Evolutionary conservation across 306 rosid genomes (phyloP), one percentile per base, ranked within the genome.

Genomic region (Ziziphus jujuba): DNA sequence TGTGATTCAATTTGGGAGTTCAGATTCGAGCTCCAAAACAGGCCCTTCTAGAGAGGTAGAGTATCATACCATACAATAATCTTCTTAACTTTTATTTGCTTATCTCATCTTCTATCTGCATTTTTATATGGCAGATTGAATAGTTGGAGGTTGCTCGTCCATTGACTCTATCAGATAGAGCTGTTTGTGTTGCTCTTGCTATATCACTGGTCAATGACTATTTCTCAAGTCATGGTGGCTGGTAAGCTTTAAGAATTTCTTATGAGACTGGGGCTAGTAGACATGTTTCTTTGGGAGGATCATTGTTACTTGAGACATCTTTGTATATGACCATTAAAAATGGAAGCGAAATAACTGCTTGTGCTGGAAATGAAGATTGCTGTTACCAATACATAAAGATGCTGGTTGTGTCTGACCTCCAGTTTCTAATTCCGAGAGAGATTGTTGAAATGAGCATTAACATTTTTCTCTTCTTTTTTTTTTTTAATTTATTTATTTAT

Each of bases 191-290:
- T 71, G 98, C 98, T 63, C 96, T 93, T 83, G 97, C 98, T 43
- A 83, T 93, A 80, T 93, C 98, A n/a, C 79, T 93, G 77, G 98
- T 90, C 72, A 93, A 93, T 63, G 98, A 93, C 78, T 93, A 90
- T 80, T 93, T 93, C 79, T 90, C 98, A 59, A 83, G 97, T 75
- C 96, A 88, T 35, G 96, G 96, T 54, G 91, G 97, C 87, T 90
- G 89, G 98, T 93, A 80, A 93, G 91, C 56, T 72, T 51, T 16
- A 15, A 21, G 59, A 36, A 5, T 25, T 57, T 24, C 9, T 25
- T 40, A 53, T 14, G 57, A 44, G 56, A 52, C 5, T 25, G 50
- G 34, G 44, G 56, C 56, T 28, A 31, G 23, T 63, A 19, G 67
- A 38, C 8, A 61, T 69, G 47, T 24, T 5, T 6, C 50, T 31